Base-by-base conservation (phyloP, 768 basidiomycete species). In the Coprinopsis cinerea region DNA sequence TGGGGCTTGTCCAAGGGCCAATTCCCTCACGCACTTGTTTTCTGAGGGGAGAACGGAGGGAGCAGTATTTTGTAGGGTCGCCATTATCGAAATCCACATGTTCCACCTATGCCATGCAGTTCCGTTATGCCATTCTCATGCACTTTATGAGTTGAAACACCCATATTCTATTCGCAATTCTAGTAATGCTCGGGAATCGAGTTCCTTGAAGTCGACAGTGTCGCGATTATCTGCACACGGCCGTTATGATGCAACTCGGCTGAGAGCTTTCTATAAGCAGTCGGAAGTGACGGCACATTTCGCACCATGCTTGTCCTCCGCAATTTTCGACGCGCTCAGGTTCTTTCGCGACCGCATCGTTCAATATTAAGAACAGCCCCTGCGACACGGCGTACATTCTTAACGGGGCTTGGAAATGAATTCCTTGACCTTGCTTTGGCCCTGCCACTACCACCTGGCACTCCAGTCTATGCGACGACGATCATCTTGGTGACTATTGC, bases 1-100 rank as follows among this genome's bases (percentile, higher is more conserved):
- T 99, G 88, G 78, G 92, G 92, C 65, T 79, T 99, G 54, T 92
- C 91, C 59, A 96, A 94, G 80, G 92, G 94, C 54, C 92, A 98
- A 75, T 92, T 79, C 77, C 91, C 96, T 65, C 96, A 99, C 76
- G 82, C 89, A 72, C 67, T 99, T 74, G 79, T 79, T 55, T 98
- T 96, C 79, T 98, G 74, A 42, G 51, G 55, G 49, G 49, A 42
- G 41, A 18, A 22, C 23, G 41, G 7, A 39, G 30, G 30, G 30
- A 32, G 30, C 18, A 39, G 15, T 18, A 27, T 45, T 25, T 45
- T 18, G 44, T 45, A 45, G 28, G 27, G 20, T n/a, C 20, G n/a
- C n/a, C n/a, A n/a, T n/a, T n/a, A n/a, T 11, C 18, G 37, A 7
- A 10, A 40, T 40, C 11, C 37, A 23, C 10, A 43, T 17, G 7